phyloP scores from a whole-genome alignment of 1,284 basidiomycete species.

The Ceratobasidium sp. region DNA sequence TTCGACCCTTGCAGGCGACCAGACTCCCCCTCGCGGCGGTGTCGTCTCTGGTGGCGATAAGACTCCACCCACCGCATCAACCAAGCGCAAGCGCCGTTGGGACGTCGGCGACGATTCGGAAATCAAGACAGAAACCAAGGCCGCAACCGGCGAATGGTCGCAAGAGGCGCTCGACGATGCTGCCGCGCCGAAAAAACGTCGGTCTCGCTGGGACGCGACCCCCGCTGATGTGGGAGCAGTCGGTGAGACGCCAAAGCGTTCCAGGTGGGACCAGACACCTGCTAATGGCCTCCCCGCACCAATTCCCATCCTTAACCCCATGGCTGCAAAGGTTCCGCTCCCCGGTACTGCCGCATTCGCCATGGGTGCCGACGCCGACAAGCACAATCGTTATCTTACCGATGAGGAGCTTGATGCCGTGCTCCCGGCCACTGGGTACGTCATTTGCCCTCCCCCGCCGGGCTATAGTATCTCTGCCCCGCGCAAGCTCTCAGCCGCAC shows the following conservation, averaged over 20 bases:
- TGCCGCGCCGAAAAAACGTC: conserved; percentile 87
- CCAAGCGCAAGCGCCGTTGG: conserved; percentile 89
- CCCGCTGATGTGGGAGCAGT: conserved; percentile 70
- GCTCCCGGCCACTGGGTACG: conserved; percentile 89
- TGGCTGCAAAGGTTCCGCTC: conserved; percentile 50
- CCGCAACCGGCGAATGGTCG: conserved; percentile 73
- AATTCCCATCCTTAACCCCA: conserved; percentile 50
- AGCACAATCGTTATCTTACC: conserved; percentile 92
- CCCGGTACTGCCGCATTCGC: conserved; percentile 50
- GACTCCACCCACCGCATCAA: conserved; percentile 61
- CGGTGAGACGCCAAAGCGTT: conserved; percentile 79
- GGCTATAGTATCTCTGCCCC: conserved; percentile 89
- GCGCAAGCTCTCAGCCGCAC: conserved; percentile 77
- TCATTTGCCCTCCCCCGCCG: conserved; percentile 92
- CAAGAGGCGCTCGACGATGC: conserved; percentile 75
- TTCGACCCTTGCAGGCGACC: conserved; percentile 47
- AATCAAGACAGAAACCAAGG: conserved; percentile 62
- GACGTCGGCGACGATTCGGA: conserved; percentile 65
- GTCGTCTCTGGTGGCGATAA: conserved; percentile 50
- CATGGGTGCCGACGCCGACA: conserved; percentile 68
- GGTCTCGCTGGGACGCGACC: conserved; percentile 94
- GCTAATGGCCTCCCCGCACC: conserved; percentile 52
- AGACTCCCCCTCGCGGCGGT: conserved; percentile 51
- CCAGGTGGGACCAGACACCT: conserved; percentile 94
- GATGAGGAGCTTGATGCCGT: conserved; percentile 96